Percentiles rank a stretch among this genome's conserved stretches.
Conservation (phyloP, 2,329 filamentous ascomycete genomes). For the Aspergillus luchuensis region DNA sequence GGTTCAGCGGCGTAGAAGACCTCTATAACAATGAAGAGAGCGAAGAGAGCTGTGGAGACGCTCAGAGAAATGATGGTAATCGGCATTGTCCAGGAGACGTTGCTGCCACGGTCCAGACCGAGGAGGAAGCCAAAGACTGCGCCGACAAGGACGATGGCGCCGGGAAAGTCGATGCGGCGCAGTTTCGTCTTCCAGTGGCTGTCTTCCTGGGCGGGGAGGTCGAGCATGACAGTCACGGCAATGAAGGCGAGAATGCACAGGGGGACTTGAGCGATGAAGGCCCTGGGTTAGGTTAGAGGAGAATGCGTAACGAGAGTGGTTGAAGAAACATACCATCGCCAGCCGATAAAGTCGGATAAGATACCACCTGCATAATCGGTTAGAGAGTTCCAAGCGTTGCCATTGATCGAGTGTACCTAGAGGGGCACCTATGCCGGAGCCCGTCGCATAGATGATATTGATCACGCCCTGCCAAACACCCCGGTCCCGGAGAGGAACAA, state of each 20-base stretch:
- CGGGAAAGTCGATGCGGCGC: slow-evolving; percentile 70
- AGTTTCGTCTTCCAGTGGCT: slow-evolving; percentile 68
- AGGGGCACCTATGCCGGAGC: slow-evolving; percentile 69
- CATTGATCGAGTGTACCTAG: slow-evolving; percentile 49
- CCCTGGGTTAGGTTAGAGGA: slow-evolving; percentile 47
- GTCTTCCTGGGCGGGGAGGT: slow-evolving; percentile 61
- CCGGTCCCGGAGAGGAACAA: slow-evolving; percentile 68
- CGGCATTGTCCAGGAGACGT: slow-evolving; percentile 65
- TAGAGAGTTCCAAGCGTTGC: slow-evolving; percentile 8
- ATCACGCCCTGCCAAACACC: slow-evolving; percentile 74
- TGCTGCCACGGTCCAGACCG: slow-evolving; percentile 72
- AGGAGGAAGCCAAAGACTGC: slow-evolving; percentile 68
- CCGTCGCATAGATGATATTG: slow-evolving; percentile 71
- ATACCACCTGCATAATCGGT: slow-evolving; percentile 53
- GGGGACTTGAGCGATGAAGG: slow-evolving; percentile 71
- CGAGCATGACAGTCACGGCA: slow-evolving; percentile 63
- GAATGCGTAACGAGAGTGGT: background rate
- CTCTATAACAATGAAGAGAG: slow-evolving; percentile 70
- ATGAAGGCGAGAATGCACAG: slow-evolving; percentile 67
- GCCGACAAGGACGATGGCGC: slow-evolving; percentile 65
- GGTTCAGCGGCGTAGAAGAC: slow-evolving; percentile 67
- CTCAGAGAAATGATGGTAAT: slow-evolving; percentile 61
- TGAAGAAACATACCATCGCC: slow-evolving; percentile 64
- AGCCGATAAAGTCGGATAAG: slow-evolving; percentile 71
- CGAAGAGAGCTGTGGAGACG: slow-evolving; percentile 61